A percentile compares a stretch with the other conserved stretches of the same genome.
phyloP scores from a whole-genome alignment of 2,329 filamentous ascomycete species.

The Talaromyces sp. region DNA sequence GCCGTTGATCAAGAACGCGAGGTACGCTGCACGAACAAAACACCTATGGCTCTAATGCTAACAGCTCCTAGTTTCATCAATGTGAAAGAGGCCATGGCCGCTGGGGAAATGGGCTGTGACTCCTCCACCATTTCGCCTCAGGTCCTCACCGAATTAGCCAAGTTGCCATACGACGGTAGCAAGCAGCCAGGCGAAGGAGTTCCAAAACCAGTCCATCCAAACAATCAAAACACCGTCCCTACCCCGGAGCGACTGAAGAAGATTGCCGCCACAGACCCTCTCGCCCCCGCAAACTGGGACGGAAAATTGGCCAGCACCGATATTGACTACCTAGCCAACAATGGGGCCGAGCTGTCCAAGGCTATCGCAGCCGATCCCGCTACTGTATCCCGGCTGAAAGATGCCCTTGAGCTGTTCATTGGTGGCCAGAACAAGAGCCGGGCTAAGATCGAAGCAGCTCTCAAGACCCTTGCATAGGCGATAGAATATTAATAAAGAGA shows the following conservation, averaged over 20 bases:
- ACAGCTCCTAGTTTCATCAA: neutral
- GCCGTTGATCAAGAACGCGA: constrained; percentile 46
- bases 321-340: constrained; percentile 46
- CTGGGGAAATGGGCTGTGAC: neutral
- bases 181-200: constrained; percentile 19
- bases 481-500: neutral
- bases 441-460: neutral
- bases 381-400: neutral
- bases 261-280: constrained; percentile 35
- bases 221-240: constrained; percentile 33
- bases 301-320: constrained; percentile 34
- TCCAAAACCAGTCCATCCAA: constrained; percentile 39
- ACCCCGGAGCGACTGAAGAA: constrained; percentile 22
- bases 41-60: neutral
- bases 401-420: constrained; percentile 1
- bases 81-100: neutral
- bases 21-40: constrained; percentile 20
- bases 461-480: neutral
- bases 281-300: constrained; percentile 20
- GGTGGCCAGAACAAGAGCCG: neutral
- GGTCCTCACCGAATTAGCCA: neutral
- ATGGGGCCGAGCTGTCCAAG: constrained; percentile 40
- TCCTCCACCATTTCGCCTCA: neutral
- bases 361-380: constrained; percentile 25
- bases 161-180: neutral